Conservation (phyloP, 2,329 filamentous ascomycete species). For the Neurospora sp. region DNA sequence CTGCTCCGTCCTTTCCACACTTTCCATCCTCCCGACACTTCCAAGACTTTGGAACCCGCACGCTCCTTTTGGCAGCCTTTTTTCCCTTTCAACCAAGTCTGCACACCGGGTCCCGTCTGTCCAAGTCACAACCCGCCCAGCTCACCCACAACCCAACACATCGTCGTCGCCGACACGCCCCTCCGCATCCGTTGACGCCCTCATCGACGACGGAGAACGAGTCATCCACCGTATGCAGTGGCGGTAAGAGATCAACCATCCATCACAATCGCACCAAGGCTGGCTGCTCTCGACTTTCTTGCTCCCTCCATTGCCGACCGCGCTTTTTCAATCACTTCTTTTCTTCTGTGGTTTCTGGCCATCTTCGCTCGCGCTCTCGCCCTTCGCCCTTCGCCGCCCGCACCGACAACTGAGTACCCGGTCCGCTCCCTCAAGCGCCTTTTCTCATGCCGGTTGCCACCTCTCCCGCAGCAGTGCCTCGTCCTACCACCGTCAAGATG, state of each 20-base stretch:
- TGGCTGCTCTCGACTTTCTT: conserved; percentile 5
- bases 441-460: conserved; percentile 85
- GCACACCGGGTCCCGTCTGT: neutral
- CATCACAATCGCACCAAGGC: neutral
- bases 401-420: conserved; percentile 1
- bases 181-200: neutral
- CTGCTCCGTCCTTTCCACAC: conserved; percentile 6
- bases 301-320: conserved; percentile 8
- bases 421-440: conserved; percentile 26
- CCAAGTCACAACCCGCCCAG: neutral
- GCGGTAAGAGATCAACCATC: neutral
- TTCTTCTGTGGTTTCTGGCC: conserved; percentile 5
- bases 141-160: neutral
- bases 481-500: conserved; percentile 87
- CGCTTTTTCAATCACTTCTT: conserved; percentile 4
- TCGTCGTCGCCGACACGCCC: neutral
- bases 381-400: neutral
- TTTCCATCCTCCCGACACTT: conserved; percentile 1
- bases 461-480: conserved; percentile 57
- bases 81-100: conserved; percentile 3
- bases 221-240: neutral
- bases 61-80: conserved; percentile 13
- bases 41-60: conserved; percentile 9
- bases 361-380: neutral
- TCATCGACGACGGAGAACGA: neutral